These are phyloP conservation scores for Phytophthora multivora DNA, from an alignment of 352 stramenopile genomes.

Conservation along the genomic window DNA sequence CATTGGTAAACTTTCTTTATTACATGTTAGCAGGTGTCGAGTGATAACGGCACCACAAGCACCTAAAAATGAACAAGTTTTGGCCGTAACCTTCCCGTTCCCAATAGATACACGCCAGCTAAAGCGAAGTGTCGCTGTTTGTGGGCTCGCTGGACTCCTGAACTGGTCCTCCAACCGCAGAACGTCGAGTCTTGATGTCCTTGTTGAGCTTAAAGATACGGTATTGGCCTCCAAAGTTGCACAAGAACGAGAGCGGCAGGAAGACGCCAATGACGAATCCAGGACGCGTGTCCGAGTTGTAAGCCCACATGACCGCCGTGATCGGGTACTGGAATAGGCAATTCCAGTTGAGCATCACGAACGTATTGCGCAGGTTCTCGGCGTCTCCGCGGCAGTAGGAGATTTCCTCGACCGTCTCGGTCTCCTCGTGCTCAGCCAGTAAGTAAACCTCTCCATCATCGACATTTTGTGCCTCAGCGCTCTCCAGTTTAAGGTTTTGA, in stretches of 20 bases:
- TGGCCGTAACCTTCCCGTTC: not conserved
- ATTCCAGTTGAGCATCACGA: slow-evolving; percentile 46
- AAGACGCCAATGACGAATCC: slow-evolving; percentile 39
- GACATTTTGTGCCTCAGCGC: slow-evolving; percentile 7
- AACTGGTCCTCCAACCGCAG: not conserved
- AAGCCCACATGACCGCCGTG: slow-evolving; percentile 45
- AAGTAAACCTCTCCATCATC: slow-evolving; percentile 27
- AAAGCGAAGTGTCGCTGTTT: not conserved
- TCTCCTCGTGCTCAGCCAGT: slow-evolving; percentile 11
- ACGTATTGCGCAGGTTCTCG: slow-evolving; percentile 35
- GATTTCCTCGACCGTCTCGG: slow-evolving; percentile 25
- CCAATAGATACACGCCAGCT: slow-evolving; percentile 2
- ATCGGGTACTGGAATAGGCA: slow-evolving; percentile 51
- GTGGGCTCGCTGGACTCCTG: not conserved
- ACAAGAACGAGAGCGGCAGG: slow-evolving; percentile 43
- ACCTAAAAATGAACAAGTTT: no score
- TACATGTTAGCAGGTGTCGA: not conserved
- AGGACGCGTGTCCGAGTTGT: slow-evolving; percentile 33
- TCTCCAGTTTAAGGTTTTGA: slow-evolving; percentile 16
- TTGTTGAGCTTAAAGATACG: slow-evolving; percentile 41
- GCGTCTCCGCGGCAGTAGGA: slow-evolving; percentile 26
- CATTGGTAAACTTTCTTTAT: not conserved
- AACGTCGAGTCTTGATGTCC: slow-evolving; percentile 26
- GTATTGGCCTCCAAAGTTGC: slow-evolving; percentile 34
- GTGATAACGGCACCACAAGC: not conserved